Evolutionary conservation across 129 eudicot species (phyloP).

Genomic region (Tagetes erecta): DNA sequence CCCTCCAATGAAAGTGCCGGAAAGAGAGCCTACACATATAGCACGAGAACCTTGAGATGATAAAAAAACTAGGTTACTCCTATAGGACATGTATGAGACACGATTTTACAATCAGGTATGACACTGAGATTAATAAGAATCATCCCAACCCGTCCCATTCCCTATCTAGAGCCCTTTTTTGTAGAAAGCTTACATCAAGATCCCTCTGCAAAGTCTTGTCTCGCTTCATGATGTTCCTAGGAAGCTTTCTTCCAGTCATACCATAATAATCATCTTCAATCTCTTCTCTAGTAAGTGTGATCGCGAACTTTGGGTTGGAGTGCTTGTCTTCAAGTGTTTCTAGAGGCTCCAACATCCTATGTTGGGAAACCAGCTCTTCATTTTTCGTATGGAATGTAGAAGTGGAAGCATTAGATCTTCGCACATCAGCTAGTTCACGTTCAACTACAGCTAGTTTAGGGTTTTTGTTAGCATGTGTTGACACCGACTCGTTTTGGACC

Average conservation of each 20-base stretch:
- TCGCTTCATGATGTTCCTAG: slow-evolving; percentile 15
- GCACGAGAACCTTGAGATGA: slow-evolving; percentile 7
- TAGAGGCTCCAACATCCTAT: background rate
- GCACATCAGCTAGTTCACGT: background rate
- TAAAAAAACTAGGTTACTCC: background rate
- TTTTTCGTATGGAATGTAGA: background rate
- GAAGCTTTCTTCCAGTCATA: slow-evolving; percentile 30
- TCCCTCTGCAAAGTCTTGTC: slow-evolving; percentile 17
- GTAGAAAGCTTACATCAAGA: slow-evolving; percentile 29
- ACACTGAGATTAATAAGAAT: too few relatives aligned
- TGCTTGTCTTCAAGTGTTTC: background rate
- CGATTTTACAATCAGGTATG: background rate
- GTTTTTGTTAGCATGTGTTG: background rate
- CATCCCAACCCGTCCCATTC: too few relatives aligned
- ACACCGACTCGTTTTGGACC: background rate
- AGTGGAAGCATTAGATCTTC: slow-evolving; percentile 1
- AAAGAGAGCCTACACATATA: slow-evolving; percentile 12
- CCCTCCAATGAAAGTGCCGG: slow-evolving; percentile 27
- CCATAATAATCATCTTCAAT: slow-evolving; percentile 28
- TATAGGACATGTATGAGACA: too few relatives aligned
- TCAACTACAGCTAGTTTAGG: slow-evolving; percentile 12
- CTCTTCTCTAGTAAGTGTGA: slow-evolving; percentile 29
- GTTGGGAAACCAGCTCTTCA: background rate
- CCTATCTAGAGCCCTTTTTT: background rate
- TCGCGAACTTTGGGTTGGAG: background rate